Percentiles rank a stretch among this genome's conserved stretches.
These are phyloP conservation scores for Pestalotiopsis fici DNA, from an alignment of 2,329 filamentous ascomycete species.

Conservation along the genomic window DNA sequence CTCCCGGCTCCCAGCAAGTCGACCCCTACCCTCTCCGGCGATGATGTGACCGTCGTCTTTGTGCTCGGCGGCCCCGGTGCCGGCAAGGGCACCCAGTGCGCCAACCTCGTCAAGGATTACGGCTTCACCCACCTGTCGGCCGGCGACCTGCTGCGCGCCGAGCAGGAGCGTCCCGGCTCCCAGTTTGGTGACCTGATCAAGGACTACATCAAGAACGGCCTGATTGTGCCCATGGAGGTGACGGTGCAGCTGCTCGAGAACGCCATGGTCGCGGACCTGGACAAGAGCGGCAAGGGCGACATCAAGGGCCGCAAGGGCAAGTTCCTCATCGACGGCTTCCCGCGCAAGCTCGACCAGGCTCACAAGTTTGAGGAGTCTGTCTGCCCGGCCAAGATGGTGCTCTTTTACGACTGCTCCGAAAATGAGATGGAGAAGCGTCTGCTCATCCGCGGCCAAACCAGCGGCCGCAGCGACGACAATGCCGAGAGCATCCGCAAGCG, in stretches of 20 bases:
- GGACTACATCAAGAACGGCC: conserved; percentile 89
- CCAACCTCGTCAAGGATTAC: conserved; percentile 82
- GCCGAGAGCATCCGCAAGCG: conserved; percentile 94
- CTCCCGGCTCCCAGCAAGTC: conserved; percentile 54
- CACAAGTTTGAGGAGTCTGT: conserved; percentile 90
- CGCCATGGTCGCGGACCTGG: conserved; percentile 76
- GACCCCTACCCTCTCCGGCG: conserved; percentile 71
- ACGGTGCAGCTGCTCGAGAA: conserved; percentile 93
- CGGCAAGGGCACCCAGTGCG: conserved; percentile 96
- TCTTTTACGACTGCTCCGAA: conserved; percentile 95
- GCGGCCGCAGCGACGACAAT: conserved; percentile 90
- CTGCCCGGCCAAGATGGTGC: conserved; percentile 78
- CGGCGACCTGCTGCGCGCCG: conserved; percentile 88
- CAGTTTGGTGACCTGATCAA: conserved; percentile 93
- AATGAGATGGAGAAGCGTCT: conserved; percentile 82
- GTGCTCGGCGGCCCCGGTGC: conserved; percentile 94
- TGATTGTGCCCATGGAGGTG: conserved; percentile 98
- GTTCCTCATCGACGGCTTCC: conserved; percentile 84
- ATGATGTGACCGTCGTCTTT: conserved; percentile 89
- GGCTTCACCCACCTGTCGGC: conserved; percentile 92
- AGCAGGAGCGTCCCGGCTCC: conserved; percentile 83
- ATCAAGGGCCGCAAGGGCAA: conserved; percentile 54
- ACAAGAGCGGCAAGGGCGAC: conserved; percentile 34
- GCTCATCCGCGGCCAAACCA: conserved; percentile 89
- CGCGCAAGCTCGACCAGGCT: conserved; percentile 96